Base-by-base conservation (phyloP, 768 basidiomycete genomes). In the Lentinula edodes region DNA sequence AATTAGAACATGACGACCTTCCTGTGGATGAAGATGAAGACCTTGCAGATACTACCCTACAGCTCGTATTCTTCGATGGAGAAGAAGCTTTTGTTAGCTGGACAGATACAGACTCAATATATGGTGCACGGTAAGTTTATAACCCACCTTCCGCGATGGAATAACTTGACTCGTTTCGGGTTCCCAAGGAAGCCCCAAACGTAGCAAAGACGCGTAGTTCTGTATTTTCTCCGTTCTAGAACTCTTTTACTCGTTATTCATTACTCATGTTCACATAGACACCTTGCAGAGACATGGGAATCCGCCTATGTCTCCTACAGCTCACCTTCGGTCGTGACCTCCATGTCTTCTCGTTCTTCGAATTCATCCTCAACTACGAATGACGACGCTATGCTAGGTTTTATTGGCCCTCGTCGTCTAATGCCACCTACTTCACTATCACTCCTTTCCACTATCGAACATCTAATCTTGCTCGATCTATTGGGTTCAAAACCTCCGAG, bases 61-160 rank as follows among this genome's bases (percentile, higher is more conserved):
- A 97, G 70, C 77, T 98, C 8, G 80, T 99, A 9, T 96, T 98
- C 71, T 96, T 99, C 62, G 97, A 99, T 68, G 97, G 97, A 2
- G 97, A 99, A 74, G 97, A 98, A 73, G 97, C 97, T 0, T 98
- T 96, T 73, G 79, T 85, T 52, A 78, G 83, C 32, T 99, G 96
- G 96, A 93, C 93, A 2, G 82, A 80, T 35, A 85, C 83, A 2
- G 96, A 99, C 73, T 95, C 93, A 1, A 87, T 93, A 46, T 99
- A 99, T 70, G 96, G 96, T n/a, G 89, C 96, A 43, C 86, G 92
- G 95, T 93, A 67, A 60, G 74, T 52, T 61, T 43, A 32, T 28
- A 28, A 3, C 28, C 28, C 28, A 28, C 28, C 1, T 23, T 23
- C 28, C 28, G 28, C 28, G 28, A 28, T 28, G 28, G 28, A 28